Base-by-base conservation (phyloP, 352 stramenopile species). In the Globisporangium nunn region DNA sequence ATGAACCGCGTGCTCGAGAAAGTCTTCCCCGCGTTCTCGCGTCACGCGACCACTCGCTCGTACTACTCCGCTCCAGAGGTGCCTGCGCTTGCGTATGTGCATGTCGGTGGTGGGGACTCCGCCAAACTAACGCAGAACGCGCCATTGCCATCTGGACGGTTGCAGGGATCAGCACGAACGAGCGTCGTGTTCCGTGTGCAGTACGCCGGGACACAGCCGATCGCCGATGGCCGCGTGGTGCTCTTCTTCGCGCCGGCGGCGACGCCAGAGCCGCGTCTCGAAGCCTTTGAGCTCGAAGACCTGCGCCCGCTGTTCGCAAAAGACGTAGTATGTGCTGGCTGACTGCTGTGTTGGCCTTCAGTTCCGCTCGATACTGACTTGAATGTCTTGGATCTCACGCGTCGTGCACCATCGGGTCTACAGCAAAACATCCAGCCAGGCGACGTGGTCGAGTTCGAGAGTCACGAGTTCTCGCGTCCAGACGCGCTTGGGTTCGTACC, bases 1-100 rank as follows among this genome's bases (percentile, higher is more conserved):
- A 90, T 90, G 80, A 88, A 90, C 49, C 80, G 77, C 59, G 74
- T 80, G 33, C 67, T 90, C 28, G 75, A 90, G 65, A 81, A 70
- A 30, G 70, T 77, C n/a, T 90, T 87, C 61, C 72, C 73, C 23
- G 44, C 75, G 57, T 89, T 84, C 62, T 74, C 56, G 18, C 68
- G 75, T 41, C 71, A 87, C 54, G 55, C 56, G 6, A 53, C 54
- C 3, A 15, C 60, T 14, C 65, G 70, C 62, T 72, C 33, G 28
- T 90, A 90, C 64, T 90, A 85, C 68, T 75, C 69, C 43, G 77
- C 75, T 56, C 75, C 75, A 6, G 77, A 90, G 69, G 78, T 87
- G 31, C 40, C 40, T 46, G 14, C 37, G 39, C 17, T 12, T 29
- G 29, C 8, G n/a, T 3, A 23, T 49, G 18, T 14, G n/a, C 48